These are phyloP conservation scores for Lepidium africanum DNA, from an alignment of 345 rosid genomes.

Conservation along the genomic window DNA sequence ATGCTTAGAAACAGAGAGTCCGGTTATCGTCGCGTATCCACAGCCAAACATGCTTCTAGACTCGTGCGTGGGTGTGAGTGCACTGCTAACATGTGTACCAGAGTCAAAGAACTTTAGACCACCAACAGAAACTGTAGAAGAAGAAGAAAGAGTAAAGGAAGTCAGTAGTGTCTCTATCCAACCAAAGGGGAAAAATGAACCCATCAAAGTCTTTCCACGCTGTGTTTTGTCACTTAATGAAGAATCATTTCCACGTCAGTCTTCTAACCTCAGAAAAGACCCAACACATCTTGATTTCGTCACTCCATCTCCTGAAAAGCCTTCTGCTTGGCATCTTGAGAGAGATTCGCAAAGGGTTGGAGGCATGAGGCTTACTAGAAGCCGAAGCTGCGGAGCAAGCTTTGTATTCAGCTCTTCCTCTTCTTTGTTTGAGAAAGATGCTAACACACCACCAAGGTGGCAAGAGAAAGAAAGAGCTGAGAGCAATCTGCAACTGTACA, in stretches of 20 bases:
- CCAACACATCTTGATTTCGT: slow-evolving; percentile 19
- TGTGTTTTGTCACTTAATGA: slow-evolving; percentile 35
- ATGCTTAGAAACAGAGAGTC: slow-evolving; percentile 46
- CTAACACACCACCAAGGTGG: slow-evolving; percentile 31
- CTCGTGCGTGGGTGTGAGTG: slow-evolving; percentile 23
- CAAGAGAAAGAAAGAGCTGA: slow-evolving; percentile 39
- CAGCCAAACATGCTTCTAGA: slow-evolving; percentile 27
- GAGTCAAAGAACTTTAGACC: slow-evolving; percentile 19
- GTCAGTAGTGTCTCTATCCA: slow-evolving; percentile 6
- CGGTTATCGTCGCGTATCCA: slow-evolving; percentile 17
- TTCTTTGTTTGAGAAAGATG: slow-evolving; percentile 29
- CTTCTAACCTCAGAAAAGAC: slow-evolving; percentile 41
- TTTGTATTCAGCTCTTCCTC: slow-evolving; percentile 28
- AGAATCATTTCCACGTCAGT: slow-evolving; percentile 27
- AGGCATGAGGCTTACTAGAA: slow-evolving; percentile 42
- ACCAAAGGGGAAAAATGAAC: slow-evolving; percentile 28
- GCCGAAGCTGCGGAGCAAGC: slow-evolving; percentile 65
- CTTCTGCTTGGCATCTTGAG: slow-evolving; percentile 31
- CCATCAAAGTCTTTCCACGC: slow-evolving; percentile 15
- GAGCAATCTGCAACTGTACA: slow-evolving; percentile 22
- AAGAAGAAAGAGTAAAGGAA: slow-evolving; percentile 17
- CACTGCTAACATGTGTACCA: slow-evolving; percentile 1
- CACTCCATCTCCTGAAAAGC: slow-evolving; percentile 34
- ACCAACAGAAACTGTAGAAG: slow-evolving; percentile 11
- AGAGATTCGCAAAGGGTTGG: slow-evolving; percentile 29